Conservation (phyloP, 495 filamentous ascomycete genomes). For the Collariella sp. region DNA sequence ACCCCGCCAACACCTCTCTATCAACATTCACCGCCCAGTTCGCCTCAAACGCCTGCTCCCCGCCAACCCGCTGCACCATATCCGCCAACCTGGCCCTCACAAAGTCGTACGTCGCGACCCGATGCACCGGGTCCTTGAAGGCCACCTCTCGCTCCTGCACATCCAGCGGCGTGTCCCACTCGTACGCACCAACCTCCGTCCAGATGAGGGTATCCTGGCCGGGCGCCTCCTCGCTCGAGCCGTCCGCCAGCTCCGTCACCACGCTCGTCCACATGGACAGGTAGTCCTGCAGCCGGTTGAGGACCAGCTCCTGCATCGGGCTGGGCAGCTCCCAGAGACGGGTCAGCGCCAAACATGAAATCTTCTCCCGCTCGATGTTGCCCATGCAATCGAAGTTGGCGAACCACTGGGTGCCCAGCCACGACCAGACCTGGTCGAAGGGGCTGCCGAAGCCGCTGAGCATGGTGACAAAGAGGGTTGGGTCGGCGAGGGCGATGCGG, state of each 20-base stretch:
- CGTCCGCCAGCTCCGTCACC: constrained; percentile 32
- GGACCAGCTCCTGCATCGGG: constrained; percentile 41
- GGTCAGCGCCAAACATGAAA: constrained; percentile 74
- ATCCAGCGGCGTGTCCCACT: constrained; percentile 61
- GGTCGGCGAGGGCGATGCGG: constrained; percentile 63
- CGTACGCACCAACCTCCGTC: constrained; percentile 57
- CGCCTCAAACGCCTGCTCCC: constrained; percentile 61
- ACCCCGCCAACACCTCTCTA: constrained; percentile 62
- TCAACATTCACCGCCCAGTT: constrained; percentile 88
- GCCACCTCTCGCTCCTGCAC: constrained; percentile 43
- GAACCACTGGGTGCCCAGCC: constrained; percentile 87
- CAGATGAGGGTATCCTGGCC: constrained; percentile 47
- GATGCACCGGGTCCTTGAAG: constrained; percentile 59
- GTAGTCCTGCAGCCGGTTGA: constrained; percentile 43
- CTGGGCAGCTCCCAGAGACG: constrained; percentile 60
- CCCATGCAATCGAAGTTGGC: constrained; percentile 73
- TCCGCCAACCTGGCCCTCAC: constrained; percentile 57
- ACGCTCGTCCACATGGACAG: constrained; percentile 47
- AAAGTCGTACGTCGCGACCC: constrained; percentile 59
- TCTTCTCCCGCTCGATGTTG: constrained; percentile 65
- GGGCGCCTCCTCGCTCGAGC: constrained; percentile 15
- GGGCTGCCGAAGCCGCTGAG: constrained; percentile 35
- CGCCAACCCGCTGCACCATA: constrained; percentile 60
- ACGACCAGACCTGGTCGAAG: constrained; percentile 49
- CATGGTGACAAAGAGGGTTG: constrained; percentile 54